Evolutionary conservation across 2,329 filamentous ascomycete species (phyloP), one percentile per base, ranked within the genome.

Genomic region (Penicillium thymicola): DNA sequence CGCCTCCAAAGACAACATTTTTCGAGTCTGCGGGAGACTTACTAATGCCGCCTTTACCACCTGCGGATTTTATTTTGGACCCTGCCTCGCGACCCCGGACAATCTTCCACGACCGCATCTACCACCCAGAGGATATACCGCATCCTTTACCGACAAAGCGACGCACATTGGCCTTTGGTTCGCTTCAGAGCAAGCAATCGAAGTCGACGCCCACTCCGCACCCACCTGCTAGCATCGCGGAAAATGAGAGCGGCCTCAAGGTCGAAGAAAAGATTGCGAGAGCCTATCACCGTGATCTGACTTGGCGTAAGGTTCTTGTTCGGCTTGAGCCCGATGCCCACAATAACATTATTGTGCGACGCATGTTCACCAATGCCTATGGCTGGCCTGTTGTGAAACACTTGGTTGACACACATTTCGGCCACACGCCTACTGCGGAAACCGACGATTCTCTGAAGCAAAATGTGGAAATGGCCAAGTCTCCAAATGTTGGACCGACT

Each of bases 201-300:
- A 65, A 56, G 14, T 47, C 59, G 5, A 54, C 50, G 7, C 52
- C 43, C 45, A 46, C 58, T 25, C 60, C 64, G 10, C 28, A 50
- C 47, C 46, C 59, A 27, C 37, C 64, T 42, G 56, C 57, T 49
- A 37, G 51, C 58, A 53, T 58, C 44, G 52, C 38, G 48, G 59
- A 61, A 48, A 55, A 51, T 40, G 64, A 66, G 45, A 71, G 67
- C 51, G 75, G 75, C 61, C 92, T 97, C 85, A 90, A 89, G 60
- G 92, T 97, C 0, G 94, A 99, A 73, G 94, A 99, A 73, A 97
- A 97, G 76, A 99, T 99, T 64, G 94, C 94, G 2, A 85, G 94
- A 45, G 94, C 92, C 14, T 99, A 99, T 75, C 94, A 99, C 72
- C 86, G 87, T 13, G 91, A 91, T 61, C 77, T 99, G 21, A 90